phyloP scores from a whole-genome alignment of 495 filamentous ascomycete species.

The Choiromyces venosus region DNA sequence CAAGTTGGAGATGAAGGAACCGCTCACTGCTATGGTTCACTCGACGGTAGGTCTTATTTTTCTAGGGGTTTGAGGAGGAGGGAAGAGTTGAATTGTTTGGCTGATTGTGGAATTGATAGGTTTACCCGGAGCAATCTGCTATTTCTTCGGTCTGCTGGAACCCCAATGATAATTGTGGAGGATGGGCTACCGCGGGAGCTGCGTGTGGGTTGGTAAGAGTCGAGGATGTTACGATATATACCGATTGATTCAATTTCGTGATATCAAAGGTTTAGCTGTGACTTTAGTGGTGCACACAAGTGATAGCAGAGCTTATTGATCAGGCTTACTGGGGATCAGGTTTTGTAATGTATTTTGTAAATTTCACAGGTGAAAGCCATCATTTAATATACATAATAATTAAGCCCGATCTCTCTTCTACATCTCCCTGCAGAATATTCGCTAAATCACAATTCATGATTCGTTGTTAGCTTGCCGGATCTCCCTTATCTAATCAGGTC shows the following conservation, averaged over 20 bases:
- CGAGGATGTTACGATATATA: slow-evolving; percentile 58
- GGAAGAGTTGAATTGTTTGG: background rate
- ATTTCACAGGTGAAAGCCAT: background rate
- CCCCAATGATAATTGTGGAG: slow-evolving; percentile 56
- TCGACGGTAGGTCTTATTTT: slow-evolving; percentile 19
- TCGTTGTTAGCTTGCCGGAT: background rate
- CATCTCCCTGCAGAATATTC: background rate
- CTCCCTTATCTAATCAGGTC: background rate
- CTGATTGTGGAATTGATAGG: slow-evolving; percentile 45
- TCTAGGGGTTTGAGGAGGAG: background rate
- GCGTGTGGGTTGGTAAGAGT: slow-evolving; percentile 61
- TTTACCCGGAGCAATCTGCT: slow-evolving; percentile 56
- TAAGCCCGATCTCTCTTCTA: background rate
- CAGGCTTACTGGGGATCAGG: background rate
- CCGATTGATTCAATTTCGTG: background rate
- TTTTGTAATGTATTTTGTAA: background rate
- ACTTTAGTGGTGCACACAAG: background rate
- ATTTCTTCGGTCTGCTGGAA: slow-evolving; percentile 61
- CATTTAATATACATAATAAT: background rate
- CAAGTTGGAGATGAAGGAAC: slow-evolving; percentile 47
- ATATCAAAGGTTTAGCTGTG: background rate
- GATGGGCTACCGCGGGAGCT: slow-evolving; percentile 60
- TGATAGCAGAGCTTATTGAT: background rate
- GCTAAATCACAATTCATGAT: background rate
- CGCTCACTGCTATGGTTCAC: slow-evolving; percentile 27